Base-by-base conservation (phyloP, 2,329 filamentous ascomycete species). In the Colletotrichum sidae region DNA sequence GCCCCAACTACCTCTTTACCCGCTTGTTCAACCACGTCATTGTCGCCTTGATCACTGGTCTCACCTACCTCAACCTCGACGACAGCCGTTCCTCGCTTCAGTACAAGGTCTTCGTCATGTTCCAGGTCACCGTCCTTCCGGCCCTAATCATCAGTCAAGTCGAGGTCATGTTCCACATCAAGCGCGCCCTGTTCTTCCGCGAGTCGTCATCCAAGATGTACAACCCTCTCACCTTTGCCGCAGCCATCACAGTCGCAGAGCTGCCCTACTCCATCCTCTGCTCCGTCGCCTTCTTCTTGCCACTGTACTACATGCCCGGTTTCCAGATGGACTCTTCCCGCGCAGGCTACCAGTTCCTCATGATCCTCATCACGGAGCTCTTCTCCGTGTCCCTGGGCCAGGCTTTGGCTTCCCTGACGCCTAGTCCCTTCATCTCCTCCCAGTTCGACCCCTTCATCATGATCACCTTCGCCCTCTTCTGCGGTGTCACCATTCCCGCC, bases 201-300 rank as follows among this genome's bases (percentile, higher is more conserved):
- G 94, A 97, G 79, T 87, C 91, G 15, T 91, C 92, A 13, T 90
- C 90, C 60, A 97, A 96, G 81, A 94, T 94, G 77, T 97, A 97
- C 83, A 90, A 87, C 67, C 87, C 91, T 51, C 88, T 92, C 67
- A 91, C 91, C 2, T 97, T 97, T 71, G 90, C 90, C 0, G 78
- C 90, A 0, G 89, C 90, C 39, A 91, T 96, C 82, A 85, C 95
- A n/a, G 73, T 94, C 6, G 92, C 92, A 35, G 94, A 97, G 77
- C 85, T 96, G 74, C 94, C 94, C 0, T 97, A 96, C 82, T 91
- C 87, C 44, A 81, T 96, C 13, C 77, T 97, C 50, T 96, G 93
- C 75, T 90, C 92, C 1, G 88, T 96, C 8, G 83, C 80, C 61
- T 96, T 96, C 84, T 97, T 92, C 83, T 73, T 96, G 1, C 92